Evolutionary conservation across 495 filamentous ascomycete species (phyloP).

Genomic region (Clavariopsis aquatica): DNA sequence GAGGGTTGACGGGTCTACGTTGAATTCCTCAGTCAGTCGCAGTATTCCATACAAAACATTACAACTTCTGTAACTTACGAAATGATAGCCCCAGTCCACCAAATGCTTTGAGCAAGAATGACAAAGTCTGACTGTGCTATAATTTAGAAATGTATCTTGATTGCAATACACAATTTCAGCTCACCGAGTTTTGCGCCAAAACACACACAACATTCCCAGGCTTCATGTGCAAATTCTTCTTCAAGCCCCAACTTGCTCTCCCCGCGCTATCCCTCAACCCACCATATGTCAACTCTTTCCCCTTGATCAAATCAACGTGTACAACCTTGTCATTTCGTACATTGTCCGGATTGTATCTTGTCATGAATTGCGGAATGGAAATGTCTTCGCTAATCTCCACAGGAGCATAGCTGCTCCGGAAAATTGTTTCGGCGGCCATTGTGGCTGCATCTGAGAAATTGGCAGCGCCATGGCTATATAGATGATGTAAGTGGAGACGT

Average conservation of each 20-base stretch:
- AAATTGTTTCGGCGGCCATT: conserved; percentile 15
- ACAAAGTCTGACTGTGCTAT: conserved; percentile 23
- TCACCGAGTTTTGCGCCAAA: conserved; percentile 18
- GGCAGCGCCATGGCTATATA: conserved; percentile 3
- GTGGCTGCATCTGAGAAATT: background rate
- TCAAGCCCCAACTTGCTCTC: conserved; percentile 20
- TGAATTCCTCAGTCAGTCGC: background rate
- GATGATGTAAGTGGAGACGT: conserved; percentile 5
- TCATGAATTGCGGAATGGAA: conserved; percentile 27
- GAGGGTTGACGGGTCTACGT: conserved; percentile 26
- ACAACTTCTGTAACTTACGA: conserved; percentile 6
- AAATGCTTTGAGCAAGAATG: conserved; percentile 16
- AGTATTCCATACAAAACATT: background rate
- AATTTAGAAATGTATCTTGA: background rate
- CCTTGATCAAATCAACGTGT: conserved; percentile 18
- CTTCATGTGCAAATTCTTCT: conserved; percentile 1
- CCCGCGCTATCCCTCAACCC: conserved; percentile 19
- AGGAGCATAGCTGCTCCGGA: conserved; percentile 17
- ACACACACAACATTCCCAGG: conserved; percentile 23
- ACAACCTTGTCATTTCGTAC: conserved; percentile 24
- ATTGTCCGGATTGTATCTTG: conserved; percentile 29
- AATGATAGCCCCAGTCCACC: conserved; percentile 22
- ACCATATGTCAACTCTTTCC: conserved; percentile 23
- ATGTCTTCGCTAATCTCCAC: conserved; percentile 16
- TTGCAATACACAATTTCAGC: background rate